These are phyloP conservation scores for Oenanthe javanica DNA, from an alignment of 140 eudicot genomes.

Conservation along the genomic window DNA sequence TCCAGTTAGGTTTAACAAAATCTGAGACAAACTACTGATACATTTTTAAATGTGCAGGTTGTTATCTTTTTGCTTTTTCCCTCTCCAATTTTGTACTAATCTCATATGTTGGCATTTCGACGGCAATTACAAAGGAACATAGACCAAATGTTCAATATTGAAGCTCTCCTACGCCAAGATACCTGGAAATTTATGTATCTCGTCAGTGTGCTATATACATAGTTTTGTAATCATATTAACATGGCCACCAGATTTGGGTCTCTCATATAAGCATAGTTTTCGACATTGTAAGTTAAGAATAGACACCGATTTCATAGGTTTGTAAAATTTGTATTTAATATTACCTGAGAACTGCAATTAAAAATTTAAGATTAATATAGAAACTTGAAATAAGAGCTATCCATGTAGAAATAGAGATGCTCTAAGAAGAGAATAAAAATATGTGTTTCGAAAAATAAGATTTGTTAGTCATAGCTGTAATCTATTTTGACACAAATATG, in stretches of 20 bases:
- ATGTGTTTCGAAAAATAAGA: too few relatives aligned
- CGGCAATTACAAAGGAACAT: not conserved
- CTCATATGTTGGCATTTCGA: not conserved
- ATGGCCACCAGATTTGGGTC: not conserved
- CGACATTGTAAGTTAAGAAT: not conserved
- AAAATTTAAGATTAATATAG: too few relatives aligned
- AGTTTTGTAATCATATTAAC: slow-evolving; percentile 1
- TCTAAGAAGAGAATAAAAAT: too few relatives aligned
- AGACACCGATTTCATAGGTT: not conserved
- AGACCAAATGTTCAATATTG: not conserved
- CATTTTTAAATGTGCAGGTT: not conserved
- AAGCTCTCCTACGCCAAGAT: not conserved
- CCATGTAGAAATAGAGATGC: too few relatives aligned
- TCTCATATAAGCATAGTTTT: not conserved
- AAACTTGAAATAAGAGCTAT: too few relatives aligned
- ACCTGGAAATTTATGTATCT: not conserved
- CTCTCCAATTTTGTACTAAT: slow-evolving; percentile 12
- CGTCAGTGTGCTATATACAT: not conserved
- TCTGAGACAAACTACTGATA: not conserved
- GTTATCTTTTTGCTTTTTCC: too few relatives aligned
- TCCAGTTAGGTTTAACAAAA: not conserved
- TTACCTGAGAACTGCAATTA: not conserved
- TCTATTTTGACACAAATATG: too few relatives aligned
- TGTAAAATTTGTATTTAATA: not conserved
- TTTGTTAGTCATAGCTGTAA: too few relatives aligned